Percentiles rank a stretch among this genome's conserved stretches.
Conservation (phyloP, 1,139 yeast genomes). For the Lodderomyces oxycetoniae region DNA sequence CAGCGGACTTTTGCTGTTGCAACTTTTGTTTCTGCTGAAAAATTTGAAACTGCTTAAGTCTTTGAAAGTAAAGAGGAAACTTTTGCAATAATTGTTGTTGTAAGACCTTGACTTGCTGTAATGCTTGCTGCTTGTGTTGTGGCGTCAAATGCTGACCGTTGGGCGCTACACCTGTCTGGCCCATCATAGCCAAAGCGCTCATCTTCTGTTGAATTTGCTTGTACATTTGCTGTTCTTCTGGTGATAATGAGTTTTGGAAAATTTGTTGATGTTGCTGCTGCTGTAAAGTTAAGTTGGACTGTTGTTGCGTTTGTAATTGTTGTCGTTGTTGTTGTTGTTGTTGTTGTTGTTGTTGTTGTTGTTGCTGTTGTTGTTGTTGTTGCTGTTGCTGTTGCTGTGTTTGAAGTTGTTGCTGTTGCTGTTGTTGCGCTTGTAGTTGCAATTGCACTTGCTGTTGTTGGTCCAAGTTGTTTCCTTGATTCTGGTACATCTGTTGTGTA, state of each 20-base stretch:
- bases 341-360: conserved; percentile 13
- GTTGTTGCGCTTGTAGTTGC: conserved; percentile 9
- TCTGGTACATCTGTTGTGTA: conserved; percentile 6
- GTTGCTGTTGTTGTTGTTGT: conserved; percentile 11
- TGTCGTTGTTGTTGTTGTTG: conserved; percentile 13
- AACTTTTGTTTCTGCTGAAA: conserved; percentile 26
- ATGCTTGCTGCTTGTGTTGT: conserved; percentile 45
- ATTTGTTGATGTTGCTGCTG: conserved; percentile 47
- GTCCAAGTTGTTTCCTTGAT: conserved; percentile 8
- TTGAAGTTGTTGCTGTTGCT: conserved; percentile 2
- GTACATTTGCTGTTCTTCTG: conserved; percentile 43
- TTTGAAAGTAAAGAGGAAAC: conserved; percentile 43
- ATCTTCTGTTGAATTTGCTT: conserved; percentile 40
- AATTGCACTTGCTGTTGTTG: conserved; percentile 11
- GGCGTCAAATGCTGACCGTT: conserved; percentile 40
- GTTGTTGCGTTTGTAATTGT: conserved; percentile 12
- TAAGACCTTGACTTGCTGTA: conserved; percentile 40
- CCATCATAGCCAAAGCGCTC: conserved; percentile 43
- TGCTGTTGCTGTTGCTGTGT: conserved; percentile 5
- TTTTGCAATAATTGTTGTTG: conserved; percentile 43
- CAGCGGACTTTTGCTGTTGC: conserved; percentile 7
- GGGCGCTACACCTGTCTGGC: conserved; percentile 43
- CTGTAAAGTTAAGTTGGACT: conserved; percentile 21
- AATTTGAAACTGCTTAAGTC: conserved; percentile 39
- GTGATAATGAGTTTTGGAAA: conserved; percentile 38